Conservation (phyloP, 2,329 filamentous ascomycete species). For the Colletotrichum spaethianum region DNA sequence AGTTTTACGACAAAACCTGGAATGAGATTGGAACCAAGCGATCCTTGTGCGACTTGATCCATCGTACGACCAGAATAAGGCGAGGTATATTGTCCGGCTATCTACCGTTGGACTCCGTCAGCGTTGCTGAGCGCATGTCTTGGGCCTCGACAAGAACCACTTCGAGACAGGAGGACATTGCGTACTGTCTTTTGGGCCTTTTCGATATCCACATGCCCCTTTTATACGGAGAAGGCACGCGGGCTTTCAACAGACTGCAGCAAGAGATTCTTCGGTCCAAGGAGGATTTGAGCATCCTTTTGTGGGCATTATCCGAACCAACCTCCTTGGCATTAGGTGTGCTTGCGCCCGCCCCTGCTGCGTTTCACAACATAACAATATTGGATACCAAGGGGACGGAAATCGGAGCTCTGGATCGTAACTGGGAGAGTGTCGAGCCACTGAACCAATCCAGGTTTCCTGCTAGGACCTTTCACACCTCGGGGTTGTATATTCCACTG, state of each 20-base stretch:
- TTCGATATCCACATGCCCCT: slow-evolving; percentile 53
- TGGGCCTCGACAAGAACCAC: slow-evolving; percentile 50
- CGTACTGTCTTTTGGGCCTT: slow-evolving; percentile 52
- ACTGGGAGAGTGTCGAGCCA: background rate
- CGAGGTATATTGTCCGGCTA: background rate
- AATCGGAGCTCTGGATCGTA: background rate
- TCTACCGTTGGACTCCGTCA: slow-evolving; percentile 29
- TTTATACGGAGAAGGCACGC: slow-evolving; percentile 50
- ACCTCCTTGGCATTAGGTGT: background rate
- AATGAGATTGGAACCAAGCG: slow-evolving; percentile 46
- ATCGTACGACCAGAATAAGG: background rate
- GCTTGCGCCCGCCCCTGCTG: background rate
- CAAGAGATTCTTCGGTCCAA: slow-evolving; percentile 34
- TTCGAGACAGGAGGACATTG: slow-evolving; percentile 49
- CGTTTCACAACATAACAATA: background rate
- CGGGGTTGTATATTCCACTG: background rate
- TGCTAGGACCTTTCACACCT: accelerated
- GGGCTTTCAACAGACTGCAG: slow-evolving; percentile 33
- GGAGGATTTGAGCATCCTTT: slow-evolving; percentile 26
- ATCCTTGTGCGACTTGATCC: slow-evolving; percentile 40
- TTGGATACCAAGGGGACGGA: background rate
- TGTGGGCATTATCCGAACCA: slow-evolving; percentile 7
- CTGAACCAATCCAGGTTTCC: background rate
- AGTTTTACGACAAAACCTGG: slow-evolving; percentile 49
- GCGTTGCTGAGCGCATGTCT: slow-evolving; percentile 30